phyloP scores from a whole-genome alignment of 257 asterid species.

The Ligustrum vulgare region DNA sequence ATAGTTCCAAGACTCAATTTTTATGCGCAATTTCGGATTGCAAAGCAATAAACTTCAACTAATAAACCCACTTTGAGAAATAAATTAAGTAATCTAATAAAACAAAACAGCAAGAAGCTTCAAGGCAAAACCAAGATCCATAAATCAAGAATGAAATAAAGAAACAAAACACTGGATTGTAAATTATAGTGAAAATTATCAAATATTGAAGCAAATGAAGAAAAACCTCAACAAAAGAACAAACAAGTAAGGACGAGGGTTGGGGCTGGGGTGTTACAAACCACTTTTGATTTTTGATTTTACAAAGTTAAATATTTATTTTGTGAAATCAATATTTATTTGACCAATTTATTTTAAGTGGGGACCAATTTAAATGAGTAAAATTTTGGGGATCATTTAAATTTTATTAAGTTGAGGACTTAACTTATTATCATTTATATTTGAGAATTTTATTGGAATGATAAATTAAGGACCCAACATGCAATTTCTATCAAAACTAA shows the following conservation, averaged over 20 bases:
- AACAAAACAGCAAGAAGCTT: constrained; percentile 4
- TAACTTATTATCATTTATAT: too few relatives aligned
- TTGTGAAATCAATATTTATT: too few relatives aligned
- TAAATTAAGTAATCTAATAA: not conserved
- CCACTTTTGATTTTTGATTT: too few relatives aligned
- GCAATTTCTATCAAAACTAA: too few relatives aligned
- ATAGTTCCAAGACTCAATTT: constrained; percentile 29
- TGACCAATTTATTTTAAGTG: too few relatives aligned
- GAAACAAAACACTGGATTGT: not conserved
- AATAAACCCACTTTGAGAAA: not conserved
- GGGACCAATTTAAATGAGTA: too few relatives aligned
- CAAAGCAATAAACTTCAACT: constrained; percentile 2
- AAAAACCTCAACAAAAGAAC: constrained; percentile 19
- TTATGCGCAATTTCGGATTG: constrained; percentile 7
- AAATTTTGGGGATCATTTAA: too few relatives aligned
- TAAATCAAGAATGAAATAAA: constrained; percentile 2
- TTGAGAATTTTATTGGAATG: too few relatives aligned
- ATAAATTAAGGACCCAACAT: too few relatives aligned
- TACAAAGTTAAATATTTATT: too few relatives aligned
- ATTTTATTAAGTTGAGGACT: too few relatives aligned
- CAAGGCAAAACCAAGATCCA: not conserved
- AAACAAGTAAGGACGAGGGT: not conserved
- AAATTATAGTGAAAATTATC: not conserved
- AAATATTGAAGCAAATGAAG: constrained; percentile 11
- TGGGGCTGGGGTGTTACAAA: not conserved